These are phyloP conservation scores for Massarina eburnea DNA, from an alignment of 2,329 filamentous ascomycete species.

Conservation along the genomic window DNA sequence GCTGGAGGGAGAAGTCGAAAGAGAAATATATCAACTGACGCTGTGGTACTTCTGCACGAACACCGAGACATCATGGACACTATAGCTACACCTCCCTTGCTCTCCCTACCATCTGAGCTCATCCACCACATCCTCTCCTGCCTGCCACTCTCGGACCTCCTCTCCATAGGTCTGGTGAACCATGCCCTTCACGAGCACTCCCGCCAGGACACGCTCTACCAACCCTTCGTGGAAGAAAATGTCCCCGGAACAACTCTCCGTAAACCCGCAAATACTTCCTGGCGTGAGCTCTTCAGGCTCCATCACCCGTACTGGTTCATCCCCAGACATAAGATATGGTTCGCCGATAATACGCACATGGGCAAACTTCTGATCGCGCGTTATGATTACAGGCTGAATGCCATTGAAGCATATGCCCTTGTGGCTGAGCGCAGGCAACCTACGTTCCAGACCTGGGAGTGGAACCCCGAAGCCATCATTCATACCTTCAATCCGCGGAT, in stretches of 20 bases:
- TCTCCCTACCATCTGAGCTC: conserved; percentile 72
- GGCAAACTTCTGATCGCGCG: conserved; percentile 76
- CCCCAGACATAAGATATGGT: conserved; percentile 79
- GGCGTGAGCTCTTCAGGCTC: conserved; percentile 69
- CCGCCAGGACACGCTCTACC: conserved; percentile 71
- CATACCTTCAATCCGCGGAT: conserved; percentile 72
- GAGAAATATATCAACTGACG: neutral
- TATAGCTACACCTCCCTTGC: conserved; percentile 38
- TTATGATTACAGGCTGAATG: conserved; percentile 71
- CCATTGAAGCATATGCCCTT: conserved; percentile 79
- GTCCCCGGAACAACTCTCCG: conserved; percentile 51
- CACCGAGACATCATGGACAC: conserved; percentile 17
- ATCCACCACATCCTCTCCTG: conserved; percentile 70
- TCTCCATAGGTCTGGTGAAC: conserved; percentile 62
- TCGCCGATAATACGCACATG: conserved; percentile 70
- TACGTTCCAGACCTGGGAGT: conserved; percentile 64
- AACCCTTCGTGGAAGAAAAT: conserved; percentile 66
- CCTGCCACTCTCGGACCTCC: conserved; percentile 67
- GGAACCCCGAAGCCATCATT: conserved; percentile 66
- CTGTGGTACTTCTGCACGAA: too few species aligned
- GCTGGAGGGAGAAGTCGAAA: neutral
- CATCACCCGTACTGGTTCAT: conserved; percentile 87
- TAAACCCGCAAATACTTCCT: conserved; percentile 62
- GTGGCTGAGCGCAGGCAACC: conserved; percentile 63
- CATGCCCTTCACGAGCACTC: conserved; percentile 60